A percentile compares a stretch with the other conserved stretches of the same genome.
These are phyloP conservation scores for Blastobotrys apis DNA, from an alignment of 1,139 yeast species.

Conservation along the genomic window DNA sequence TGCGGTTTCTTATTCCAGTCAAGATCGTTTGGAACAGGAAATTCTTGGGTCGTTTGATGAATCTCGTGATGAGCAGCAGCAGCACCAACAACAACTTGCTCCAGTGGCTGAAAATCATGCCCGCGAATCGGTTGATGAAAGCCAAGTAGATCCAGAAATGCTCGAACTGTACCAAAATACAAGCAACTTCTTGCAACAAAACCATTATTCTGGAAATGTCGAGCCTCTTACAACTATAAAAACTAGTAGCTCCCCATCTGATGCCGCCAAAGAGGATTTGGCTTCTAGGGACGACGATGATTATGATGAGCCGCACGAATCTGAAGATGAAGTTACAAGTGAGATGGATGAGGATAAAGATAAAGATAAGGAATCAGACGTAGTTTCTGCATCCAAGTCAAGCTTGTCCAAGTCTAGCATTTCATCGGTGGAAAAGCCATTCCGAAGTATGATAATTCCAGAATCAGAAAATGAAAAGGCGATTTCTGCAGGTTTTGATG, in stretches of 20 bases:
- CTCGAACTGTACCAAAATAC: conserved; percentile 35
- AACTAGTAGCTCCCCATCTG: conserved; percentile 13
- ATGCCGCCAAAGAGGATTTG: conserved; percentile 3
- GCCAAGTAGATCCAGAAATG: conserved; percentile 27
- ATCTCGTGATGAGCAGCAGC: background rate
- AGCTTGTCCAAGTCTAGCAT: background rate
- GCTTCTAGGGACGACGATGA: conserved; percentile 10
- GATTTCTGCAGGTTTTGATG: background rate
- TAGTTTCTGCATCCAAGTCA: background rate
- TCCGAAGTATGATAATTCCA: conserved; percentile 10
- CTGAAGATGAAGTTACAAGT: background rate
- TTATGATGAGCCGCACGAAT: conserved; percentile 6
- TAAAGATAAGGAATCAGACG: background rate
- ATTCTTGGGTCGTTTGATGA: conserved; percentile 25
- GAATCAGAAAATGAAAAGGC: conserved; percentile 1
- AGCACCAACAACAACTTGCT: background rate
- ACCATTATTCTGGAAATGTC: conserved; percentile 22
- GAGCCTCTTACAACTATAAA: conserved; percentile 25
- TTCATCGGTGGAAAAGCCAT: conserved; percentile 5
- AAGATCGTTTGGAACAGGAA: conserved; percentile 26
- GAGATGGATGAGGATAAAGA: background rate
- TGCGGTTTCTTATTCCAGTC: conserved; percentile 13
- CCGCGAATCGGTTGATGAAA: background rate
- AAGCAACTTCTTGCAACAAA: conserved; percentile 27
- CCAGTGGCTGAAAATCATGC: background rate